Evolutionary conservation across 495 filamentous ascomycete genomes (phyloP), one percentile per base, ranked within the genome.

Genomic region (Cryomyces minteri): DNA sequence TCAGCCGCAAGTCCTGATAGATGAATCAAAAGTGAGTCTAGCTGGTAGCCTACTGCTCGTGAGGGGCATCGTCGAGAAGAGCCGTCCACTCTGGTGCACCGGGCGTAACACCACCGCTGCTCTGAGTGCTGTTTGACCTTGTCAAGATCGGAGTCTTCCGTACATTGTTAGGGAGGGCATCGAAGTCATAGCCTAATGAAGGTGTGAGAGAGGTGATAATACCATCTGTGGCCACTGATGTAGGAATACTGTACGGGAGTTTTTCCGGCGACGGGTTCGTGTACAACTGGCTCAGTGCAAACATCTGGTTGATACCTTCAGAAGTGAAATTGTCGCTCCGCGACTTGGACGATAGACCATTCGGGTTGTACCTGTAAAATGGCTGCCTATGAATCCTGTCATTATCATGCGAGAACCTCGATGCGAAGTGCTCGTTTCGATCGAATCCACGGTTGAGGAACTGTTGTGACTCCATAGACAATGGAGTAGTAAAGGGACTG

Each of bases 381-480:
- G 59, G 54, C 40, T 60, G 46, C 38, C 55, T 53, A 31, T 55
- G 50, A 5, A 55, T 37, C 10, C 46, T 43, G 8, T 64, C 60
- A 44, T 56, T 59, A 1, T 63, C 65, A 51, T 51, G 51, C 68
- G 70, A 72, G 45, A 71, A 51, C 42, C 64, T 59, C 39, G 56
- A 43, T 8, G 62, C 64, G 43, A 62, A 46, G 4, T 60, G 60
- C 46, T 72, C 66, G 30, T 55, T 59, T 5, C 61, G 57, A 49
- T 67, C 65, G 32, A 72, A 55, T n/a, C n/a, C n/a, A n/a, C n/a
- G 49, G 28, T 64, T 64, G 4, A 73, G 54, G 7, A 73, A 57
- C 51, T 64, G 62, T 47, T 74, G 70, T 29, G 68, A 47, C 32
- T 75, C 68, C 9, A 62, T 54, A n/a, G 72, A 68, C 6, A 74